Conservation (phyloP, 192 early-diverging fungal species). For the Dissophora ornata region DNA sequence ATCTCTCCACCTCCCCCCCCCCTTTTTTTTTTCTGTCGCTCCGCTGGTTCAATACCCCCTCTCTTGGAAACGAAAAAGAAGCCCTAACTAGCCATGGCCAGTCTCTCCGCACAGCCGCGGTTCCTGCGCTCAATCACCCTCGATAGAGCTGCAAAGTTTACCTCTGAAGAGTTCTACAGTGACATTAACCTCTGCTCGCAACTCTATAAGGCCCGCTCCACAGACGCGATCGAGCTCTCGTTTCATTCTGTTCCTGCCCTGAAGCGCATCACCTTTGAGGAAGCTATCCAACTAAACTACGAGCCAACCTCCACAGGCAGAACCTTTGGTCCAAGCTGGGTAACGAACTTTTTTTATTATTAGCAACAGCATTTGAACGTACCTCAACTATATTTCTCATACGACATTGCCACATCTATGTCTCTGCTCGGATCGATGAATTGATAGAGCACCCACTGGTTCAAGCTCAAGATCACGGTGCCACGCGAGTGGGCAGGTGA, state of each 20-base stretch:
- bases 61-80: too few species aligned
- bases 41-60: too few species aligned
- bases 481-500: constrained; percentile 76
- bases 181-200: constrained; percentile 67
- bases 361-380: too few species aligned
- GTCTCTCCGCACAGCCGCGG: constrained; percentile 50
- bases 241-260: constrained; percentile 78
- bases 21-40: too few species aligned
- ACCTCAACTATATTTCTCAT: background rate
- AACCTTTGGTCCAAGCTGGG: constrained; percentile 88
- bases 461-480: constrained; percentile 75
- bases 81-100: constrained; percentile 24
- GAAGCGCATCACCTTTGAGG: constrained; percentile 76
- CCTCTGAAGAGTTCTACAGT: constrained; percentile 55
- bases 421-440: too few species aligned
- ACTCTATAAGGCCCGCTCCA: constrained; percentile 60
- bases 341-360: constrained; percentile 36
- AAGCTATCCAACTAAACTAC: constrained; percentile 80
- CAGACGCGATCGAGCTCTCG: constrained; percentile 63
- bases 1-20: too few species aligned
- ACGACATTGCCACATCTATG: too few species aligned
- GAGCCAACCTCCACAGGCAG: constrained; percentile 76
- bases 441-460: constrained; percentile 79
- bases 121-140: constrained; percentile 76
- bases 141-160: constrained; percentile 78